Percentiles rank a stretch among this genome's conserved stretches.
Evolutionary conservation across 2,329 filamentous ascomycete genomes (phyloP).

Genomic region (Podosphaera leucotricha): DNA sequence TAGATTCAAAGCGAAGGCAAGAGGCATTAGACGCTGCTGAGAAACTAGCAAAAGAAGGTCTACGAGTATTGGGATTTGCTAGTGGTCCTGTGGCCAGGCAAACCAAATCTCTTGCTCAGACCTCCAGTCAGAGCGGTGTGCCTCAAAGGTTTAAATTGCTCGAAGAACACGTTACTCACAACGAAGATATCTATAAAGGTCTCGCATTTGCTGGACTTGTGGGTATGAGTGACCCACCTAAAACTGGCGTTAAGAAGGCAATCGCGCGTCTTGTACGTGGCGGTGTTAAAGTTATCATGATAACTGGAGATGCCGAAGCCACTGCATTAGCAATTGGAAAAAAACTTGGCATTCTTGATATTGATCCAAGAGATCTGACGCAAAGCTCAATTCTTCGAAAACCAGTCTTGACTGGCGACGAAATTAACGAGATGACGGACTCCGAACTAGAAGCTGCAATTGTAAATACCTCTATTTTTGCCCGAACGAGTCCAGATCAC

Average conservation of each 20-base stretch:
- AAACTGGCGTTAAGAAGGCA: constrained; percentile 70
- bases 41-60: constrained; percentile 65
- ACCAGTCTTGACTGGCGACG: constrained; percentile 64
- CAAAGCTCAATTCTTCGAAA: constrained; percentile 34
- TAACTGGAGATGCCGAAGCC: constrained; percentile 87
- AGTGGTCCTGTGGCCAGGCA: constrained; percentile 45
- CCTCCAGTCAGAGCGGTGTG: constrained; percentile 25
- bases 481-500: constrained; percentile 86
- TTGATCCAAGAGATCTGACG: constrained; percentile 25
- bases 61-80: constrained; percentile 80
- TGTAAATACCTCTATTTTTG: constrained; percentile 77
- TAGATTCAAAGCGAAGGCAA: constrained; percentile 53
- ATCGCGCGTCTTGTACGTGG: constrained; percentile 81
- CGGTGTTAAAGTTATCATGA: constrained; percentile 96
- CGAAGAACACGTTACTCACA: constrained; percentile 16
- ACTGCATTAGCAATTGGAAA: constrained; percentile 85
- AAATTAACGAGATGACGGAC: constrained; percentile 82
- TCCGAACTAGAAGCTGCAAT: constrained; percentile 67
- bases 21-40: constrained; percentile 62
- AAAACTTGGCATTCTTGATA: constrained; percentile 83
- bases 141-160: constrained; percentile 17
- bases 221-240: constrained; percentile 90
- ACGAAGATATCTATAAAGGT: constrained; percentile 57
- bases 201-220: constrained; percentile 80
- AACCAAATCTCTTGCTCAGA: constrained; percentile 17